Percentiles rank a stretch among this genome's conserved stretches.
Conservation (phyloP, 192 early-diverging fungal species). For the Glomus cerebriforme region DNA sequence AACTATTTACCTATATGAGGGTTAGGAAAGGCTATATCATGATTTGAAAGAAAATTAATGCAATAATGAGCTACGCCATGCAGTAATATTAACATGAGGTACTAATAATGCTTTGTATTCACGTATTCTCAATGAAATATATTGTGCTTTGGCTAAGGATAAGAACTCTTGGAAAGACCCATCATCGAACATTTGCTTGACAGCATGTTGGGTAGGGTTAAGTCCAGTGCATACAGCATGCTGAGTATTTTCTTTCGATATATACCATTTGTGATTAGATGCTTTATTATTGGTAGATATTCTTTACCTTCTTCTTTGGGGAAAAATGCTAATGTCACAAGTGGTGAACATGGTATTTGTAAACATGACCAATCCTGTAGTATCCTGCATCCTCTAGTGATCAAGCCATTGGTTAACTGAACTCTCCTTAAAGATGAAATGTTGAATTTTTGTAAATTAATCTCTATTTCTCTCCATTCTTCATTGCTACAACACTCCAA, state of each 20-base stretch:
- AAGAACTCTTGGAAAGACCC: neutral
- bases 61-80: too few relatives aligned
- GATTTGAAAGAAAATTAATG: too few relatives aligned
- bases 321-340: neutral
- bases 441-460: slow-evolving; percentile 15
- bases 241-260: slow-evolving; percentile 30
- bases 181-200: slow-evolving; percentile 17
- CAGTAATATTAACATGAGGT: too few relatives aligned
- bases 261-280: slow-evolving; percentile 23
- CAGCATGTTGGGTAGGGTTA: neutral
- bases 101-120: too few relatives aligned
- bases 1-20: too few relatives aligned
- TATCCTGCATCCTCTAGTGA: slow-evolving; percentile 9
- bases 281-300: slow-evolving; percentile 8
- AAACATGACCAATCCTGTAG: too few relatives aligned
- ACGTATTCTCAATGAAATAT: too few relatives aligned
- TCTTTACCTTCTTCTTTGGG: neutral
- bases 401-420: neutral
- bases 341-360: neutral
- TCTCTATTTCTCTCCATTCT: too few relatives aligned
- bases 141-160: slow-evolving; percentile 2
- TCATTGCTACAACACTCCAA: slow-evolving; percentile 15
- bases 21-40: too few relatives aligned
- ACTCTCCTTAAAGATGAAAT: slow-evolving; percentile 3
- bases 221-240: slow-evolving; percentile 16